These are phyloP conservation scores for Exsudoporus frostii DNA, from an alignment of 768 basidiomycete species.

Conservation along the genomic window DNA sequence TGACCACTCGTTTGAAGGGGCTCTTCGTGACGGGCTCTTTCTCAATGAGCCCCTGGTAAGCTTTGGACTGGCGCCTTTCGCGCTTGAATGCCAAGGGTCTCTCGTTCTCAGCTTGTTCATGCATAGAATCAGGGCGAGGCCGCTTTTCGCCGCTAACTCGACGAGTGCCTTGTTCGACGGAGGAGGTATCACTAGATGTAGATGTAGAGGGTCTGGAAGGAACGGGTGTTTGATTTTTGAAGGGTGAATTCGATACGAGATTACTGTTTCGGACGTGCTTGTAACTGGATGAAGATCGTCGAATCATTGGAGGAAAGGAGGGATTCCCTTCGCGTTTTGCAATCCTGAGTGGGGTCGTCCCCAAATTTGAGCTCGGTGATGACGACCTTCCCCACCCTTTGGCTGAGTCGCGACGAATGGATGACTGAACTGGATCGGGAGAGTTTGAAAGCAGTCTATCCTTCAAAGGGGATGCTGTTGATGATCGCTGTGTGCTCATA, in stretches of 20 bases:
- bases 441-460: conserved; percentile 62
- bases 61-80: conserved; percentile 72
- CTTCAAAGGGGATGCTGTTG: conserved; percentile 45
- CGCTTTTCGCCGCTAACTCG: conserved; percentile 78
- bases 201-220: conserved; percentile 33
- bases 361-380: conserved; percentile 21
- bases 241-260: conserved; percentile 84
- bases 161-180: conserved; percentile 26
- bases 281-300: conserved; percentile 75
- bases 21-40: conserved; percentile 81
- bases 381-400: conserved; percentile 59
- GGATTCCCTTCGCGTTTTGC: conserved; percentile 59
- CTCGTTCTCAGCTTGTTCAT: conserved; percentile 69
- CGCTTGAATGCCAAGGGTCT: conserved; percentile 67
- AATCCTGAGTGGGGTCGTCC: conserved; percentile 68
- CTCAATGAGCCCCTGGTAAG: conserved; percentile 68
- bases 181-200: conserved; percentile 5
- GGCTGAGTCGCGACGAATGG: conserved; percentile 60
- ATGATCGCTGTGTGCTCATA: conserved; percentile 29
- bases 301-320: conserved; percentile 52
- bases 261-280: conserved; percentile 73
- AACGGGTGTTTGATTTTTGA: conserved; percentile 64
- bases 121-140: conserved; percentile 67
- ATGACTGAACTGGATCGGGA: conserved; percentile 61
- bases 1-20: conserved; percentile 54